Percentiles rank a stretch among this genome's conserved stretches.
phyloP scores from a whole-genome alignment of 768 basidiomycete species.

The Phlebiopsis gigantea region DNA sequence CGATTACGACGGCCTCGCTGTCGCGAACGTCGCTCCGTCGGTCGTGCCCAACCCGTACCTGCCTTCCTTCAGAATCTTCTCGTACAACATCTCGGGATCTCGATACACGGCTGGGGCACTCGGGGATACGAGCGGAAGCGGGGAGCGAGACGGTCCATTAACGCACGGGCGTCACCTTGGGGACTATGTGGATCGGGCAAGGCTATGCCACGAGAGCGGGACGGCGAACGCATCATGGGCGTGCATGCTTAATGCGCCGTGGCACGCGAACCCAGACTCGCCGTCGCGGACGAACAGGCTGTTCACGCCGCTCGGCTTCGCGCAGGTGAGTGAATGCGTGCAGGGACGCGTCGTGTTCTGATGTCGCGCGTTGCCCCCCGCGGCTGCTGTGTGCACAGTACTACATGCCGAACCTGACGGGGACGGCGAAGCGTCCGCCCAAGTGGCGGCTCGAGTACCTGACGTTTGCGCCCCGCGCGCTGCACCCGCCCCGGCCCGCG shows the following conservation, averaged over 20 bases:
- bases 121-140: slow-evolving; percentile 25
- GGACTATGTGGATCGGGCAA: slow-evolving; percentile 9
- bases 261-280: slow-evolving; percentile 56
- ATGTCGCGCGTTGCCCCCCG: neutral
- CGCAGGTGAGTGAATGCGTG: slow-evolving; percentile 53
- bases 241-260: slow-evolving; percentile 41
- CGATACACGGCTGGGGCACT: slow-evolving; percentile 30
- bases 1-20: slow-evolving; percentile 62
- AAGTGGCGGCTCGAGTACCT: slow-evolving; percentile 74
- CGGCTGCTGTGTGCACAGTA: slow-evolving; percentile 46
- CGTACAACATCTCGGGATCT: slow-evolving; percentile 65
- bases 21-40: slow-evolving; percentile 76
- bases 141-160: neutral
- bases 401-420: slow-evolving; percentile 46
- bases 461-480: slow-evolving; percentile 46
- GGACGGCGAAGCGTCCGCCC: slow-evolving; percentile 48
- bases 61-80: slow-evolving; percentile 74
- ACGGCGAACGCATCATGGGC: slow-evolving; percentile 4
- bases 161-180: slow-evolving; percentile 5
- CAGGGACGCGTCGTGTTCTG: neutral
- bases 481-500: slow-evolving; percentile 34
- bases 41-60: slow-evolving; percentile 86
- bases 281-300: slow-evolving; percentile 68
- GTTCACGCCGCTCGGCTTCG: slow-evolving; percentile 77
- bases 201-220: neutral